Base-by-base conservation (phyloP, 2,329 filamentous ascomycete genomes). In the Aspergillus aculeatus region DNA sequence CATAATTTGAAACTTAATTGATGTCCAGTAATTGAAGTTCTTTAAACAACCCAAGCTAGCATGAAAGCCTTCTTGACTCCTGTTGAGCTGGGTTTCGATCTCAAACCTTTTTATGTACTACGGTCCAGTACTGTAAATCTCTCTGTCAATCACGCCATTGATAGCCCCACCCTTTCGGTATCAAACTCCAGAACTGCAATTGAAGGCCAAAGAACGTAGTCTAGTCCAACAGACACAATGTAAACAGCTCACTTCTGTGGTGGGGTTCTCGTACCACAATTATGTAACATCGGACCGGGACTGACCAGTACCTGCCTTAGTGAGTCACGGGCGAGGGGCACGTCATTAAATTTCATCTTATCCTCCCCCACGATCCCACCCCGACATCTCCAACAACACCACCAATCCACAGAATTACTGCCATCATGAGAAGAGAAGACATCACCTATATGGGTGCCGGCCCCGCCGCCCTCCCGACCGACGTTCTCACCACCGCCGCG, bases 401-500 rank as follows among this genome's bases (percentile, higher is more conserved):
- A 4, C 5, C 41, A 48, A 35, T 55, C 35, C 48, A 24, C 23
- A n/a, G 5, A 21, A 29, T 31, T 16, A 4, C 53, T n/a, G 2
- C 14, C 52, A 62, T 16, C 29, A 74, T 94, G 90, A 80, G 85
- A 64, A 83, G 91, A 77, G 82, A 86, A 68, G 88, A 94, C 64
- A 85, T 95, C 73, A 84, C 88, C 66, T 95, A 96, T 78, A 96
- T 96, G 69, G 92, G 93, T 62, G 93, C 94, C 56, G 94, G 94
- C 64, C 94, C 94, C 52, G 92, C 94, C n/a, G 82, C 86, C 32
- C 83, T 98, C 19, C 93, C 93, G 24, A 96, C 91, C 12, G 78
- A 85, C 4, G 90, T 97, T 23, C 85, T 97, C 53, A 86, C 95
- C 75, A 83, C 82, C 49, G 92, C 91, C 54, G 87, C 92, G 1